Conservation (phyloP, 1,139 yeast species). For the Sugiyamaella grinbergsii region DNA sequence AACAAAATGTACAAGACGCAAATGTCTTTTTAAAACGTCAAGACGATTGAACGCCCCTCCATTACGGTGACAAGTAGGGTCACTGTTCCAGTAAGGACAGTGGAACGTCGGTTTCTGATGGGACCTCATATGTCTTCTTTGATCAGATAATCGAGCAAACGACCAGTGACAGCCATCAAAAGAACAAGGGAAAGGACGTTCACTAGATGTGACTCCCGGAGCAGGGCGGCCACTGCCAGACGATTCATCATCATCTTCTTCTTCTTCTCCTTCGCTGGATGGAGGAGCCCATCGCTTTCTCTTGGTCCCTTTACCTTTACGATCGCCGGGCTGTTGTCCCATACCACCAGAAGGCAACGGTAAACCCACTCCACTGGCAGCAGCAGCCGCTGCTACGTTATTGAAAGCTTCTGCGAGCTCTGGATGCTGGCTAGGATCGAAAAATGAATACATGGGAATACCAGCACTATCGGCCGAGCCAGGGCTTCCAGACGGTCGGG, state of each 20-base stretch:
- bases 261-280: slow-evolving; percentile 13
- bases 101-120: slow-evolving; percentile 65
- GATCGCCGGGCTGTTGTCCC: background rate
- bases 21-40: slow-evolving; percentile 70
- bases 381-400: slow-evolving; percentile 12
- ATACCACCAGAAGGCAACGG: too few species aligned
- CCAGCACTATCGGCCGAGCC: slow-evolving; percentile 12
- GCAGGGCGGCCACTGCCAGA: slow-evolving; percentile 18
- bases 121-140: slow-evolving; percentile 63
- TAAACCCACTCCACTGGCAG: slow-evolving; percentile 5
- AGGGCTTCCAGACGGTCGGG: slow-evolving; percentile 17
- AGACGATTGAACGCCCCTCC: slow-evolving; percentile 71
- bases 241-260: slow-evolving; percentile 10
- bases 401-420: slow-evolving; percentile 15
- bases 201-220: slow-evolving; percentile 29
- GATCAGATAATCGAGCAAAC: slow-evolving; percentile 65
- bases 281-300: slow-evolving; percentile 18
- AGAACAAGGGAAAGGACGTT: slow-evolving; percentile 55
- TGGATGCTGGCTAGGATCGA: slow-evolving; percentile 15
- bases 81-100: slow-evolving; percentile 70
- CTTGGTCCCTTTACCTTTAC: slow-evolving; percentile 11
- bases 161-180: slow-evolving; percentile 64
- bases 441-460: slow-evolving; percentile 9
- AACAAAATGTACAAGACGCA: slow-evolving; percentile 65
- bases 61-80: slow-evolving; percentile 69